phyloP scores from a whole-genome alignment of 2,329 filamentous ascomycete genomes.

The Setomelanomma holmii region DNA sequence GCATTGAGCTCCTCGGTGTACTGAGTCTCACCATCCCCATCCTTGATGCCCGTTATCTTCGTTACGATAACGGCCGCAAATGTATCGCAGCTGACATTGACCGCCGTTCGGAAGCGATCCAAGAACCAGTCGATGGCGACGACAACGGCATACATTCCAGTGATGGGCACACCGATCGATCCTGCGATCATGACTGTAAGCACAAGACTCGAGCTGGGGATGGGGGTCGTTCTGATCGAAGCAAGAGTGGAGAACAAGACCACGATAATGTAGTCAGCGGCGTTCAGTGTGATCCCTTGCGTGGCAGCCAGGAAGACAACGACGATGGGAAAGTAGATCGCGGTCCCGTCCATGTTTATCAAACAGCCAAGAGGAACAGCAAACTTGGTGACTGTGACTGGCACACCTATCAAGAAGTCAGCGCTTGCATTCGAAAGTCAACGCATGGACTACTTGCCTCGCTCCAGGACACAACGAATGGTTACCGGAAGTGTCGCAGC shows the following conservation, averaged over 20 bases:
- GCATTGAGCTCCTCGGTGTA: conserved; percentile 14
- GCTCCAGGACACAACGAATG: conserved; percentile 51
- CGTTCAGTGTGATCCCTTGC: conserved; percentile 54
- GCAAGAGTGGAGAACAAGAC: conserved; percentile 59
- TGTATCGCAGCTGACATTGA: conserved; percentile 61
- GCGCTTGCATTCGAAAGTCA: no score
- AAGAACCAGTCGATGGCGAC: conserved; percentile 64
- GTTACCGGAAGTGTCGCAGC: conserved; percentile 62
- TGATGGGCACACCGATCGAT: conserved; percentile 55
- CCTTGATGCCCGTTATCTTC: conserved; percentile 49
- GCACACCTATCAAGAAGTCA: no score
- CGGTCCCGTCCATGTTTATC: conserved; percentile 49
- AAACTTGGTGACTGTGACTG: conserved; percentile 57
- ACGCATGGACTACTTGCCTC: no score
- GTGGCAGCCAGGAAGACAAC: conserved; percentile 62
- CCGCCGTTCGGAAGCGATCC: conserved; percentile 62
- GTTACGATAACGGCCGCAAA: conserved; percentile 53
- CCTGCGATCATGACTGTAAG: conserved; percentile 61
- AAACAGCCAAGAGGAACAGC: conserved; percentile 55
- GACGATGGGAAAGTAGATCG: conserved; percentile 63
- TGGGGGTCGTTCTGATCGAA: conserved; percentile 62
- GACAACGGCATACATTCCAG: conserved; percentile 61
- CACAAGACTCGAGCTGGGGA: conserved; percentile 61
- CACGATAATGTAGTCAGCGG: conserved; percentile 59
- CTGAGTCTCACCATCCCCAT: conserved; percentile 33